Base-by-base conservation (phyloP, 2,329 filamentous ascomycete genomes). In the Macrophomina tecta region DNA sequence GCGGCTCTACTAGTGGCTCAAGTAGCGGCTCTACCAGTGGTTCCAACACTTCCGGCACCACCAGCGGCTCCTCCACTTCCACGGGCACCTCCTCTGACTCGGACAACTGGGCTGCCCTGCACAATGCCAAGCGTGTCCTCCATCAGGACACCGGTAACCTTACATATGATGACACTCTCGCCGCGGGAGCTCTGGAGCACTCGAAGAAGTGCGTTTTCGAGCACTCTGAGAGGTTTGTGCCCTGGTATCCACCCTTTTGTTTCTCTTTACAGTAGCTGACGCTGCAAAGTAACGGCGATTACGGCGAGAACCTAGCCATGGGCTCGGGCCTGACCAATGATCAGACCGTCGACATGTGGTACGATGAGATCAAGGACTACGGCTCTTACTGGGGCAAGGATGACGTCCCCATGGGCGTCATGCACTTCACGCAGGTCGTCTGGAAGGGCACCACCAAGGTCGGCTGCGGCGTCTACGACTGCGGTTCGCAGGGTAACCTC, bases 241-340 rank as follows among this genome's bases (percentile, higher is more conserved):
- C 11, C 36, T 38, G 3, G 12, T 2, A n/a, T n/a, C 30, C 9
- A 53, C 1, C 28, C 5, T 11, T 36, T 23, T 23, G 23, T 23
- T 23, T 23, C 23, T 23, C 23, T 23, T 23, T 23, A 3, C 23
- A 3, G 3, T 23, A 23, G 23, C 23, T 23, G 23, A 23, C 23
- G 23, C 23, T 23, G 23, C 23, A 14, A 18, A 9, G 5, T 36
- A 58, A 45, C n/a, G 45, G 45, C 65, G 84, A 85, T 51, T 96
- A 95, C 75, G 94, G 95, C 70, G 95, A 99, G 83, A 99, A 98
- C 86, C 90, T 98, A 68, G 94, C 92, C 75, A 89, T 90, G 68
- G 84, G 89, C 71, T 84, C 87, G 68, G 85, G 89, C 55, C 83
- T 92, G 69, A 87, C 88, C 64, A 83, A 86, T 70, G 88, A 90